A percentile compares a stretch with the other conserved stretches of the same genome.
These are phyloP conservation scores for Fusarium coicis DNA, from an alignment of 2,329 filamentous ascomycete species.

Conservation along the genomic window DNA sequence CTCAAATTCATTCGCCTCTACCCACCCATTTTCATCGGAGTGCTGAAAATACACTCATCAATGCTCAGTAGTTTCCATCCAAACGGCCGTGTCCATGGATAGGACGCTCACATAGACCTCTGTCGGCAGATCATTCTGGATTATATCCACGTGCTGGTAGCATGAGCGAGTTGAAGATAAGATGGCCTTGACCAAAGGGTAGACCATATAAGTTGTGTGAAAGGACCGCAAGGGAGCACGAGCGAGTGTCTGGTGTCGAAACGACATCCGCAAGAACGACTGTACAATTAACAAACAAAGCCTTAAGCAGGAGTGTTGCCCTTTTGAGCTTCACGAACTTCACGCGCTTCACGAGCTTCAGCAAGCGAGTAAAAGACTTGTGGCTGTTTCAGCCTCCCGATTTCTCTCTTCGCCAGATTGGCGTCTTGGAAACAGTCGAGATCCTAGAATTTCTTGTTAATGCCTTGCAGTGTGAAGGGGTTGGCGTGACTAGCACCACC, in stretches of 20 bases:
- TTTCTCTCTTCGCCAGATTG: background rate
- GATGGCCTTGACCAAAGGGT: rapidly evolving
- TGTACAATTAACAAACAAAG: background rate
- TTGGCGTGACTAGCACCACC: background rate
- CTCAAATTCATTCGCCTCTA: too few species aligned
- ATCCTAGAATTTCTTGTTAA: background rate
- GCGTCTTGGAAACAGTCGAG: background rate
- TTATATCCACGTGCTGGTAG: rapidly evolving
- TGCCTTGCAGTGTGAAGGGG: background rate
- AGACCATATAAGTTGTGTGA: background rate
- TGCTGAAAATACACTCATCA: background rate
- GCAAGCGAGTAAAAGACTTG: background rate
- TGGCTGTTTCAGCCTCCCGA: background rate
- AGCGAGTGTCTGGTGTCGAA: background rate
- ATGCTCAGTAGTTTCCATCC: background rate
- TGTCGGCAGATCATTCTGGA: background rate
- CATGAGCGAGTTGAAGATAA: rapidly evolving
- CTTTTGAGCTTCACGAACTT: background rate
- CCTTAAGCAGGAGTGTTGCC: background rate
- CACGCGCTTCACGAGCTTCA: background rate
- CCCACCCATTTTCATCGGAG: too few species aligned
- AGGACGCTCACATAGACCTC: background rate
- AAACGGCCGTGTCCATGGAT: background rate
- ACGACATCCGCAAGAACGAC: background rate
- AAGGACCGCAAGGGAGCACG: background rate